Percentiles rank a stretch among this genome's conserved stretches.
phyloP scores from a whole-genome alignment of 768 basidiomycete genomes.

The Leccinum uliginosum region DNA sequence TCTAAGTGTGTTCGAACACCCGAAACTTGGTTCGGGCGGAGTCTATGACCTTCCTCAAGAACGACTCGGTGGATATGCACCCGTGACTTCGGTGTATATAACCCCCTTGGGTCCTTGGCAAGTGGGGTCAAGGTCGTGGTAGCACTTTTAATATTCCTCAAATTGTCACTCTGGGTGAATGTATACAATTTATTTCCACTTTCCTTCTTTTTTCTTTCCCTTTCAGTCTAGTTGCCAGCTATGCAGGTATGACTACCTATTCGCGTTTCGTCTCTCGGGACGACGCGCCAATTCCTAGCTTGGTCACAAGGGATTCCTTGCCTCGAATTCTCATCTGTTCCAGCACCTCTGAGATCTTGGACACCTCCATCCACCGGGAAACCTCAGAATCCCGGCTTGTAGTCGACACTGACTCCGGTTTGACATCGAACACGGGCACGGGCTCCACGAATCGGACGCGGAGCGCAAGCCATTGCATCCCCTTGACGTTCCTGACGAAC shows the following conservation, averaged over 20 bases:
- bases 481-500: constrained; percentile 63
- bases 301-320: constrained; percentile 49
- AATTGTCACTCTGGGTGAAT: not conserved
- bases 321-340: constrained; percentile 61
- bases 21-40: no score
- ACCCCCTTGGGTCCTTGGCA: no score
- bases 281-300: constrained; percentile 60
- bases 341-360: constrained; percentile 66
- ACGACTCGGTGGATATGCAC: no score
- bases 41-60: no score
- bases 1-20: not conserved
- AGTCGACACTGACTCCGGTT: not conserved
- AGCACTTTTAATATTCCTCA: no score
- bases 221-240: no score
- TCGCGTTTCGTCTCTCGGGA: constrained; percentile 1
- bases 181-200: not conserved
- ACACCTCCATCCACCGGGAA: constrained; percentile 53
- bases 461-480: constrained; percentile 77
- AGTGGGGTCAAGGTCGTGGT: no score
- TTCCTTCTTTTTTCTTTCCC: no score
- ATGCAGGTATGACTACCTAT: not conserved
- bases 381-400: not conserved
- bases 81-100: no score
- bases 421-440: not conserved
- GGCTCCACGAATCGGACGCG: constrained; percentile 58